Evolutionary conservation across 2,329 filamentous ascomycete genomes (phyloP).

Genomic region (Pseudogymnoascus pannorum): DNA sequence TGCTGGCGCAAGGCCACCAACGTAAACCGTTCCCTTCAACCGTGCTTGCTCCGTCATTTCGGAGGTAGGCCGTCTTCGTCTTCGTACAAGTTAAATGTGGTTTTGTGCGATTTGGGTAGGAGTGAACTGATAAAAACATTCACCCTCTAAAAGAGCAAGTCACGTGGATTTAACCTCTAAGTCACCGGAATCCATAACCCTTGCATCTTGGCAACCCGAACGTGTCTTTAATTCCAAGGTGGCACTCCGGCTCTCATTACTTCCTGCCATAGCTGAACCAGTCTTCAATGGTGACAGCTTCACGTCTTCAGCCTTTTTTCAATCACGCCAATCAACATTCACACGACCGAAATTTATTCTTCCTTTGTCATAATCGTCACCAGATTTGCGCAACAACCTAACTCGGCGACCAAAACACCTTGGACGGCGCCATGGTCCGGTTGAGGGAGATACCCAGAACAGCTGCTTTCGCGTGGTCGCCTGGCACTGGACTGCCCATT

Average conservation of each 20-base stretch:
- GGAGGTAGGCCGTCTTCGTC: slow-evolving; percentile 1
- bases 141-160: background rate
- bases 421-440: slow-evolving; percentile 68
- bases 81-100: background rate
- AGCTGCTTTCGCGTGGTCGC: slow-evolving; percentile 95
- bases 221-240: slow-evolving; percentile 10
- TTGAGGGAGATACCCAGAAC: slow-evolving; percentile 94
- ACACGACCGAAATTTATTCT: background rate
- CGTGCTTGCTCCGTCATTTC: slow-evolving; percentile 75
- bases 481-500: slow-evolving; percentile 68
- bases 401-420: slow-evolving; percentile 8
- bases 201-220: slow-evolving; percentile 9
- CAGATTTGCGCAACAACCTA: background rate
- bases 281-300: slow-evolving; percentile 1
- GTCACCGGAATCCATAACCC: background rate
- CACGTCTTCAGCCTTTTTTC: background rate
- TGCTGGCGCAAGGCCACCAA: slow-evolving; percentile 76
- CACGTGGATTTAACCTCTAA: background rate
- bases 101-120: background rate
- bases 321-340: background rate
- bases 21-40: slow-evolving; percentile 86
- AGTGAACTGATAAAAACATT: slow-evolving; percentile 5
- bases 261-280: slow-evolving; percentile 3
- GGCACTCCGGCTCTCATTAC: background rate
- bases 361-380: background rate